Percentiles rank a stretch among this genome's conserved stretches.
These are phyloP conservation scores for Selenicereus undatus DNA, from an alignment of 148 eudicot genomes.

Conservation along the genomic window DNA sequence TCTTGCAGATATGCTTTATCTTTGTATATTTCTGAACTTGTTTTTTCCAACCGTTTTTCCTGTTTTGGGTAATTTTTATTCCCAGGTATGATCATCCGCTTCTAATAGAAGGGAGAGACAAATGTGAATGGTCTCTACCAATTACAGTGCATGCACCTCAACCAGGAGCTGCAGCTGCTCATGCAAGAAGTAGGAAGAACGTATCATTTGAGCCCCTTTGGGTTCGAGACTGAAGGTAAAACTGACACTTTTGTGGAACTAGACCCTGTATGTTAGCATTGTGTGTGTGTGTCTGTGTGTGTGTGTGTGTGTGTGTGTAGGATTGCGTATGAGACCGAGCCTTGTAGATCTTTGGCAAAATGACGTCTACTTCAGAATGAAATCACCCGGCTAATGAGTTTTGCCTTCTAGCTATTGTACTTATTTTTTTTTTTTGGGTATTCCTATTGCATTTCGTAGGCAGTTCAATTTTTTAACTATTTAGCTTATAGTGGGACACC, in stretches of 20 bases:
- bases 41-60: background rate
- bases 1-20: background rate
- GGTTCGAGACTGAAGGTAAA: slow-evolving; percentile 57
- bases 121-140: slow-evolving; percentile 95
- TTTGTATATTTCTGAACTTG: background rate
- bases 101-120: slow-evolving; percentile 85
- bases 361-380: background rate
- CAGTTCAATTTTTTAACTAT: background rate
- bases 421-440: background rate
- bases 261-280: background rate
- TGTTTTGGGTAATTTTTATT: background rate
- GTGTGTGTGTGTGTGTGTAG: background rate
- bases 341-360: background rate
- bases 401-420: background rate
- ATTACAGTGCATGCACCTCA: slow-evolving; percentile 92
- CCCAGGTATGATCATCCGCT: slow-evolving; percentile 91
- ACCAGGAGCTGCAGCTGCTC: slow-evolving; percentile 47
- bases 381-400: background rate
- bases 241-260: background rate
- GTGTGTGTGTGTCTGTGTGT: background rate
- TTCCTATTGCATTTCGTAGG: background rate
- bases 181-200: slow-evolving; percentile 45
- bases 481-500: background rate
- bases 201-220: slow-evolving; percentile 65
- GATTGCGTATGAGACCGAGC: background rate